Base-by-base conservation (phyloP, 192 early-diverging fungal species). In the Backusella parvicylindrica region DNA sequence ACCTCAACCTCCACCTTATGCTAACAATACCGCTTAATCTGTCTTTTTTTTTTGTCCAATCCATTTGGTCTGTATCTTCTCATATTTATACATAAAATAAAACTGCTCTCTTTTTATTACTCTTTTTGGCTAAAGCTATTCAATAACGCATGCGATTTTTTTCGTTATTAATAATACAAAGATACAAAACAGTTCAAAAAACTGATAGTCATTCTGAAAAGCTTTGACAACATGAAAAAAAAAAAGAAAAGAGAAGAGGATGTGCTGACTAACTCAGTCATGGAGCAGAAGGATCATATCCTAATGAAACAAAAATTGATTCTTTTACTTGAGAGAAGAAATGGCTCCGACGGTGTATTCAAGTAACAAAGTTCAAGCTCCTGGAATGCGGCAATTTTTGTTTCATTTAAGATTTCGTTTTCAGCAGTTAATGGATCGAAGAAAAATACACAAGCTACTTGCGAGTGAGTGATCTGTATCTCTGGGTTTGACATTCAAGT, bases 381-480 rank as follows among this genome's bases (percentile, higher is more conserved):
- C 50, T 56, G 50, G n/a, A 56, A n/a, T 56, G 50, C 50, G 50
- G 50, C 50, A 56, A 56, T 56, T 56, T 56, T 56, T 56, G 50
- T 18, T 56, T 56, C n/a, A 56, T 56, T 56, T 21, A 56, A 56
- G 13, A 21, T 56, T 56, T 56, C 13, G n/a, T 56, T 56, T 56
- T 56, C 50, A 56, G 50, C n/a, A 56, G 50, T 56, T 56, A 23
- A 21, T 56, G n/a, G 50, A 56, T 56, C 50, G 50, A 6, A 6
- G 6, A n/a, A 56, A 18, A 56, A 56, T 21, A 56, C n/a, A 56
- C 50, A 56, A 56, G 50, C 50, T 56, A 18, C 50, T 56, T 56
- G 50, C 50, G n/a, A 56, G n/a, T 56, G 50, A n/a, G 50, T 56
- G n/a, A 56, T 56, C 50, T 56, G 50, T 56, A 56, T 56, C 6